Evolutionary conservation across 495 filamentous ascomycete species (phyloP).

Genomic region (Penicillium herquei): DNA sequence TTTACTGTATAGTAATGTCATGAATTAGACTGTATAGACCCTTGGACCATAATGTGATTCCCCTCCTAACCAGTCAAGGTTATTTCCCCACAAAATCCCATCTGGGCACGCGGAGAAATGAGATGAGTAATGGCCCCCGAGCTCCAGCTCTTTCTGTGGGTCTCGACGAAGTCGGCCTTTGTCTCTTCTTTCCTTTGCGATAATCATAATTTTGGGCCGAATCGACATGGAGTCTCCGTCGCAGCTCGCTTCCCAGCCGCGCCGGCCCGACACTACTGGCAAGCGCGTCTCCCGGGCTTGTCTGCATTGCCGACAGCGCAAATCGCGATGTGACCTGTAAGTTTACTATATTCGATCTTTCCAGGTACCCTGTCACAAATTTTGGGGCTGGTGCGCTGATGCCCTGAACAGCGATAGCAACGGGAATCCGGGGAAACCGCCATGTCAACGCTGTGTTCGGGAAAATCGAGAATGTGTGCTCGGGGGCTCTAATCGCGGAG

Average conservation of each 20-base stretch:
- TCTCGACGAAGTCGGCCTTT: constrained; percentile 12
- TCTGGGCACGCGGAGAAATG: constrained; percentile 1
- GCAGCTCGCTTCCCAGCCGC: constrained; percentile 9
- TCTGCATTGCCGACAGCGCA: constrained; percentile 60
- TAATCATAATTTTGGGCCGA: constrained; percentile 2
- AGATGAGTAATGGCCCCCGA: constrained; percentile 19
- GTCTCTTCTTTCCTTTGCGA: constrained; percentile 10
- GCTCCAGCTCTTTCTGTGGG: constrained; percentile 15
- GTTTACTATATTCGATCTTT: too few species aligned
- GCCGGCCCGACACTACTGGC: constrained; percentile 29
- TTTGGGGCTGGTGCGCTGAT: constrained; percentile 13
- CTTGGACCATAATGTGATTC: background rate
- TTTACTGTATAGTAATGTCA: too few species aligned
- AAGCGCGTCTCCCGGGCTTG: constrained; percentile 64
- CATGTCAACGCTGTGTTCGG: constrained; percentile 58
- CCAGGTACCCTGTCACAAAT: too few species aligned
- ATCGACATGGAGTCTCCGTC: constrained; percentile 18
- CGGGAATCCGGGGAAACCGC: constrained; percentile 49
- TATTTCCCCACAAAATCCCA: background rate
- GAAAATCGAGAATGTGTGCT: constrained; percentile 60
- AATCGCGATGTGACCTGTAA: constrained; percentile 64
- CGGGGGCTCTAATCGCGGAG: constrained; percentile 60
- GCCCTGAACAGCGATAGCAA: constrained; percentile 37
- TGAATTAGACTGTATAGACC: background rate
- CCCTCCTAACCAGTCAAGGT: background rate